Conservation (phyloP, 441 rosid species). For the Adansonia madagascariensis region DNA sequence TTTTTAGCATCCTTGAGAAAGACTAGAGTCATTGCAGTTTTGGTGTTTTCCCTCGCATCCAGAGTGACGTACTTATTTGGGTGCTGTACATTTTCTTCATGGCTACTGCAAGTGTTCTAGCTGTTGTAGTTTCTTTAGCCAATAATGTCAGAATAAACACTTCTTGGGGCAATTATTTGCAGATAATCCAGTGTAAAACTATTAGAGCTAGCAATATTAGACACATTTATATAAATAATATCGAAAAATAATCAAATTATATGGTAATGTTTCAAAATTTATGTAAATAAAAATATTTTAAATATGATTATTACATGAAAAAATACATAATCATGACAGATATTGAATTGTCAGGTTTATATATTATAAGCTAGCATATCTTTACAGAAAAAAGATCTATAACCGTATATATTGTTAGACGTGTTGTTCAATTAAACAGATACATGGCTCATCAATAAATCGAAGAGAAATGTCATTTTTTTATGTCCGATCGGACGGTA, state of each 20-base stretch:
- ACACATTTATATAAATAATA: no score
- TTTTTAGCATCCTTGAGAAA: slow-evolving; percentile 17
- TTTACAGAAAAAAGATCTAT: background rate
- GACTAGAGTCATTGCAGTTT: slow-evolving; percentile 21
- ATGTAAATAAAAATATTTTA: no score
- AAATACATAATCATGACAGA: no score
- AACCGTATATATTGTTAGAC: background rate
- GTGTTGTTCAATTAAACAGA: background rate
- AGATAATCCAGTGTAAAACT: background rate
- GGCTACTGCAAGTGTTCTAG: background rate
- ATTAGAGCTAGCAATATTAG: no score
- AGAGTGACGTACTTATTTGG: background rate
- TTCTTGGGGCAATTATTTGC: background rate
- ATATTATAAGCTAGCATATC: background rate
- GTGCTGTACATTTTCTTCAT: slow-evolving; percentile 28
- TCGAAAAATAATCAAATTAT: no score
- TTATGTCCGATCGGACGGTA: background rate
- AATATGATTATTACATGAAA: no score
- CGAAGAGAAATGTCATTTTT: background rate
- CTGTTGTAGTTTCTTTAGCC: background rate
- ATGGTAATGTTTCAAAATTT: no score
- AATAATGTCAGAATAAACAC: background rate
- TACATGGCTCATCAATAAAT: background rate
- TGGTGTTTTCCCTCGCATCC: slow-evolving; percentile 5
- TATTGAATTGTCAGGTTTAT: no score